Evolutionary conservation across 148 eudicot genomes (phyloP).

Genomic region (Mesembryanthemum crystallinum): DNA sequence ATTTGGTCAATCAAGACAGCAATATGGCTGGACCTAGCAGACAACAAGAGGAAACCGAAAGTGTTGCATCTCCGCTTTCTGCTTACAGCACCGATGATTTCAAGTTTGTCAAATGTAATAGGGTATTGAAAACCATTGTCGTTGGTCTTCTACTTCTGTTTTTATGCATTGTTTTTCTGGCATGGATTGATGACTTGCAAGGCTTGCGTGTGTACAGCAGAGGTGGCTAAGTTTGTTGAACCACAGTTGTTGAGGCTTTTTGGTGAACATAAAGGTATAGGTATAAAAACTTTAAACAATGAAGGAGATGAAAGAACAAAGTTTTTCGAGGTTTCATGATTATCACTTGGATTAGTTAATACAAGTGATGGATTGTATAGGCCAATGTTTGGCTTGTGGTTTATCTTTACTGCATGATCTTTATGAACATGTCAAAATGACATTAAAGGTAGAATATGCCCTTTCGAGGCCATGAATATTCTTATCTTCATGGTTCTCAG

Average conservation of each 20-base stretch:
- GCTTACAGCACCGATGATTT: constrained; percentile 16
- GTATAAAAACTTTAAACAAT: not conserved
- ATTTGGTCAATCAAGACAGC: constrained; percentile 1
- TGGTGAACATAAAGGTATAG: not conserved
- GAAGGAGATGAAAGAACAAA: not conserved
- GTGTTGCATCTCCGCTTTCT: constrained; percentile 8
- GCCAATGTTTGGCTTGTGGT: not conserved
- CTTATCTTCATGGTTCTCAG: not conserved
- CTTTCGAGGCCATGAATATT: not conserved
- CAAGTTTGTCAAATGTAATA: constrained; percentile 25
- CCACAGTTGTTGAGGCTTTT: not conserved
- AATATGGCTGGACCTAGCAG: constrained; percentile 18
- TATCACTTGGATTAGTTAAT: not conserved
- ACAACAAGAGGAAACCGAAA: not conserved
- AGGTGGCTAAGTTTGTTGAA: not conserved
- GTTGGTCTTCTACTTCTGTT: constrained; percentile 31
- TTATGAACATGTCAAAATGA: not conserved
- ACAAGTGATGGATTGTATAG: not conserved
- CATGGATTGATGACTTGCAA: constrained; percentile 19
- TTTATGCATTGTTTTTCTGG: constrained; percentile 24
- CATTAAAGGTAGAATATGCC: not conserved
- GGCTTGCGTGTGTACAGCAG: constrained; percentile 12
- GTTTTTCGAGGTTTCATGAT: not conserved
- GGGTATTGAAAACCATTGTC: constrained; percentile 27
- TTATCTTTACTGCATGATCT: not conserved